Evolutionary conservation across 805 yeast species (phyloP).

Genomic region (Candida ovalis): DNA sequence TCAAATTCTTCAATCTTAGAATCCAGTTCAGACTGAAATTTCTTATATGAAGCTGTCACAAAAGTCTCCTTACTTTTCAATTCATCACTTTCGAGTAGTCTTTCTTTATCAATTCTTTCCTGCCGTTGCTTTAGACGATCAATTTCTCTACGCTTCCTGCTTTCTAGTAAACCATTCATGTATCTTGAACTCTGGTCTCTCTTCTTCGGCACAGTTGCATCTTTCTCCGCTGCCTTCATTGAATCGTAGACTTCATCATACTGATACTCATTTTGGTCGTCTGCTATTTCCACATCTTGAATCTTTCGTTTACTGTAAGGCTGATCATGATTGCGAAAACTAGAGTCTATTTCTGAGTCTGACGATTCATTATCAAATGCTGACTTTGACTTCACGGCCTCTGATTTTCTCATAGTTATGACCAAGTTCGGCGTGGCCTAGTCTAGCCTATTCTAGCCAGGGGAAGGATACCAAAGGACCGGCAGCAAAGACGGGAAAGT

Average conservation of each 20-base stretch:
- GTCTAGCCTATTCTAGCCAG: too few relatives aligned
- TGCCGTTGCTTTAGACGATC: constrained; percentile 42
- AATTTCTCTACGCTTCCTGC: constrained; percentile 41
- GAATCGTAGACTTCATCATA: constrained; percentile 48
- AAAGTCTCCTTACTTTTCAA: constrained; percentile 40
- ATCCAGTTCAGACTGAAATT: constrained; percentile 26
- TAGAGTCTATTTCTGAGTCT: background rate
- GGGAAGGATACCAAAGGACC: too few relatives aligned
- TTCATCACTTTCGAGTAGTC: constrained; percentile 37
- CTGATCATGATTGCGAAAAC: background rate
- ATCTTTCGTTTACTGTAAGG: background rate
- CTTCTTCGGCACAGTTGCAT: constrained; percentile 17
- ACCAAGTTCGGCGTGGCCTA: too few relatives aligned
- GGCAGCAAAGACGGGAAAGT: too few relatives aligned
- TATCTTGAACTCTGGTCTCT: constrained; percentile 25
- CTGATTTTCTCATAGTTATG: background rate
- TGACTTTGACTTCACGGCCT: background rate
- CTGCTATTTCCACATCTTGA: background rate
- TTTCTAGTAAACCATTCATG: constrained; percentile 38
- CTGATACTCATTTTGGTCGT: constrained; percentile 22
- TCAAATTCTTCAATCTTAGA: background rate
- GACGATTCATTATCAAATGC: background rate
- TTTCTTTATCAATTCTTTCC: constrained; percentile 33
- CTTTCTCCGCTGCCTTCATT: constrained; percentile 30
- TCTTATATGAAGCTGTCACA: constrained; percentile 45